Conservation (phyloP, 306 rosid species). For the Rosa multiflora region DNA sequence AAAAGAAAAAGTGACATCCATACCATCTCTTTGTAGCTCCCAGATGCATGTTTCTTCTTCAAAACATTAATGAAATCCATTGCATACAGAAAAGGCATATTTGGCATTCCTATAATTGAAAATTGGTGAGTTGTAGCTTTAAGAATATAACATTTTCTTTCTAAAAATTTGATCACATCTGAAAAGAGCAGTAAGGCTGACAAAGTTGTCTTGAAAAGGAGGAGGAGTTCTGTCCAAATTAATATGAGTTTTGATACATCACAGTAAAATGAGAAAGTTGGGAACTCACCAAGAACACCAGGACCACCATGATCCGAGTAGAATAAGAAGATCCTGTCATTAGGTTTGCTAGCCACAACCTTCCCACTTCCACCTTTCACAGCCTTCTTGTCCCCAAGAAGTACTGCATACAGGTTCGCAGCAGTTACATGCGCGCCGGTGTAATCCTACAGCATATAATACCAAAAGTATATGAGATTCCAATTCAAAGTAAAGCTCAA, state of each 20-base stretch:
- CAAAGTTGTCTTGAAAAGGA: background rate
- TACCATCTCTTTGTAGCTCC: conserved; percentile 82
- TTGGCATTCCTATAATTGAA: conserved; percentile 80
- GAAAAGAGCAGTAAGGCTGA: background rate
- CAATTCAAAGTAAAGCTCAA: background rate
- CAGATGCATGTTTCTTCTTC: conserved; percentile 74
- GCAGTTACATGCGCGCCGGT: conserved; percentile 67
- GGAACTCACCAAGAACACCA: conserved; percentile 79
- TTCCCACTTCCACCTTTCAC: conserved; percentile 91
- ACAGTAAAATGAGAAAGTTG: background rate
- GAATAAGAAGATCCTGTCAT: conserved; percentile 74
- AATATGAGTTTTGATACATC: background rate
- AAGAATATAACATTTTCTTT: background rate
- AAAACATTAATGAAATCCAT: conserved; percentile 71
- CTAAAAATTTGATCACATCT: background rate
- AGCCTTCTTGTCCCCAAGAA: conserved; percentile 74
- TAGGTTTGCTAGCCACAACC: conserved; percentile 71
- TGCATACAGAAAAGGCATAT: conserved; percentile 69
- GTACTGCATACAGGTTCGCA: conserved; percentile 66
- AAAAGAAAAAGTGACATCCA: background rate
- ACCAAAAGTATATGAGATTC: background rate
- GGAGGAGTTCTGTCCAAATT: background rate
- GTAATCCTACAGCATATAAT: conserved; percentile 59
- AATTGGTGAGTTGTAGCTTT: background rate
- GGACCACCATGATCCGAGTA: conserved; percentile 98